Evolutionary conservation across 495 filamentous ascomycete genomes (phyloP).

Genomic region (Sordaria brevicollis): DNA sequence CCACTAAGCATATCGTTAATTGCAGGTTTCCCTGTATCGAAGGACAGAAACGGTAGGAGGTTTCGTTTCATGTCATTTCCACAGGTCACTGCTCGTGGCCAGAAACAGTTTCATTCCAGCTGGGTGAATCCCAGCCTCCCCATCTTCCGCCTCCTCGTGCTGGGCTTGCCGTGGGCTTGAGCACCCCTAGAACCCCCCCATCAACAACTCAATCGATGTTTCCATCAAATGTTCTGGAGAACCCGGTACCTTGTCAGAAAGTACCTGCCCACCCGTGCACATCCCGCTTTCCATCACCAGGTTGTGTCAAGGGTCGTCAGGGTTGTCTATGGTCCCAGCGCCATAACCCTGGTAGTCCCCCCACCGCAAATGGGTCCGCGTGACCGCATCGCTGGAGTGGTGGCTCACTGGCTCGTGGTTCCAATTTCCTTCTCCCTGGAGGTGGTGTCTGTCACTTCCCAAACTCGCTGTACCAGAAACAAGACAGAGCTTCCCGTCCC

Average conservation of each 20-base stretch:
- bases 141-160: not conserved
- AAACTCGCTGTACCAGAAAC: not conserved
- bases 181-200: too few relatives aligned
- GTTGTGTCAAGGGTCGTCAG: not conserved
- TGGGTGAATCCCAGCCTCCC: not conserved
- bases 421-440: conserved; percentile 7
- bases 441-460: conserved; percentile 1
- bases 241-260: not conserved
- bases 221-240: not conserved
- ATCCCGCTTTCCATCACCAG: not conserved
- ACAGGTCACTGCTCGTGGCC: not conserved
- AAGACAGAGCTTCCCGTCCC: not conserved
- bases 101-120: not conserved
- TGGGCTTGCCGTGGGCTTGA: not conserved
- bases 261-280: not conserved
- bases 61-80: not conserved
- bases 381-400: conserved; percentile 6
- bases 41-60: not conserved
- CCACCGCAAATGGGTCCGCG: conserved; percentile 8
- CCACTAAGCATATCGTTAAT: too few relatives aligned
- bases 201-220: not conserved
- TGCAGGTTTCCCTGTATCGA: too few relatives aligned
- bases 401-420: not conserved
- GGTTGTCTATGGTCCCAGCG: not conserved
- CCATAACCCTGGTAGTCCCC: not conserved